Evolutionary conservation across 2,329 filamentous ascomycete genomes (phyloP), one percentile per base, ranked within the genome.

Genomic region (Penicillium decumbens): DNA sequence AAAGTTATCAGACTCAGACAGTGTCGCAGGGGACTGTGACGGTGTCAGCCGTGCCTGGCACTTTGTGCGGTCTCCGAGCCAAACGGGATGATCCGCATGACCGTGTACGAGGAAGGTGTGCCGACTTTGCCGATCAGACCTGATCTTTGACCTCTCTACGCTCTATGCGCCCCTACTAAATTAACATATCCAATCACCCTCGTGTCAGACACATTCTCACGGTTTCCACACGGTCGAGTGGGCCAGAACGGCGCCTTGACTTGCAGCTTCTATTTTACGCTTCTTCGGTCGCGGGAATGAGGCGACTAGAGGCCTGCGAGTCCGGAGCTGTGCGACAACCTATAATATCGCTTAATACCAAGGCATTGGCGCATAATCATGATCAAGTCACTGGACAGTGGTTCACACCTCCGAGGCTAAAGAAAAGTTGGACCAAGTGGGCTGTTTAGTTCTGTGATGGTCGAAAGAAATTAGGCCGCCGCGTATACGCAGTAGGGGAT

Each of bases 21-120:
- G 12, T 37, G 33, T 25, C 3, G 23, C 23, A 27, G 23, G 25
- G 23, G 38, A 12, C 9, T n/a, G 6, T n/a, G 24, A 40, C 13
- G 12, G 38, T 9, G 33, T 18, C 32, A 15, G 32, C 6, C n/a
- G 45, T 51, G 33, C 45, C 45, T 53, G 47, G 50, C 47, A 50
- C 50, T 49, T 54, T 41, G 27, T 55, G 52, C 49, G 49, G 49
- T 38, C 45, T 40, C 15, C 32, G 15, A 33, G 15, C 35, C 28
- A 38, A 51, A 48, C 7, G 33, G 15, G 49, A 41, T 29, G 46
- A 52, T 49, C 52, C 51, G 48, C 54, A n/a, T 54, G 50, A 51
- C 51, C 49, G 6, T 13, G 49, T 49, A 42, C 46, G 6, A 41
- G 40, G 30, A 33, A 3, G 45, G 54, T 57, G 35, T 42, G 30